Evolutionary conservation across 2,329 filamentous ascomycete genomes (phyloP), one percentile per base, ranked within the genome.

Genomic region (Colletotrichum chrysophilum): DNA sequence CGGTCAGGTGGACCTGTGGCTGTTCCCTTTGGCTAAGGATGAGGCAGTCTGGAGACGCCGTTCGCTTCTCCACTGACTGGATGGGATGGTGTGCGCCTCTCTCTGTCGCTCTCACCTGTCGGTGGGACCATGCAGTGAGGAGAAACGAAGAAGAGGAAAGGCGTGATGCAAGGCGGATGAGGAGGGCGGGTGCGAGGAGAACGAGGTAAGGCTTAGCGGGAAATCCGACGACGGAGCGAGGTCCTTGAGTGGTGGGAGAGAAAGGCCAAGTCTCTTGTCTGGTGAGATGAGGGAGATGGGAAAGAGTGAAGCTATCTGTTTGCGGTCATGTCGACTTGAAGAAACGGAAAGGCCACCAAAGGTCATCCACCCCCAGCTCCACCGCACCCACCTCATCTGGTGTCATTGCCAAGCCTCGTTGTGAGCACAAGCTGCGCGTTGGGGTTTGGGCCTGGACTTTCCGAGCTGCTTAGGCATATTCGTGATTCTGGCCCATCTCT

Each of bases 151-250:
- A 21, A 8, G 5, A 26, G 56, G 52, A 43, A 62, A 70, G 61
- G 68, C 24, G 65, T 13, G n/a, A 56, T 21, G 38, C 9, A 30
- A 21, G 70, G 70, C 26, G 68, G 18, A 52, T 66, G 56, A 24
- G 38, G 69, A 64, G 67, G 67, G 56, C 32, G 67, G 28, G 21
- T 64, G n/a, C 26, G 60, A 43, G 28, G 43, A 61, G 67, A 38
- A 56, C 30, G 69, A 75, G 38, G 64, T 75, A 75, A 68, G 73
- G 73, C 73, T 75, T 75, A 75, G 73, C 69, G 64, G 73, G 34
- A n/a, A 64, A 36, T 30, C 38, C 48, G 67, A 18, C 30, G 34
- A 56, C n/a, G 52, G 21, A 48, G 30, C n/a, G 34, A 24, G 56
- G 62, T 64, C 56, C 30, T 56, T 43, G 62, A 71, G 38, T 30